Percentiles rank a stretch among this genome's conserved stretches.
These are phyloP conservation scores for Colletotrichum orbiculare DNA, from an alignment of 2,329 filamentous ascomycete genomes.

Conservation along the genomic window DNA sequence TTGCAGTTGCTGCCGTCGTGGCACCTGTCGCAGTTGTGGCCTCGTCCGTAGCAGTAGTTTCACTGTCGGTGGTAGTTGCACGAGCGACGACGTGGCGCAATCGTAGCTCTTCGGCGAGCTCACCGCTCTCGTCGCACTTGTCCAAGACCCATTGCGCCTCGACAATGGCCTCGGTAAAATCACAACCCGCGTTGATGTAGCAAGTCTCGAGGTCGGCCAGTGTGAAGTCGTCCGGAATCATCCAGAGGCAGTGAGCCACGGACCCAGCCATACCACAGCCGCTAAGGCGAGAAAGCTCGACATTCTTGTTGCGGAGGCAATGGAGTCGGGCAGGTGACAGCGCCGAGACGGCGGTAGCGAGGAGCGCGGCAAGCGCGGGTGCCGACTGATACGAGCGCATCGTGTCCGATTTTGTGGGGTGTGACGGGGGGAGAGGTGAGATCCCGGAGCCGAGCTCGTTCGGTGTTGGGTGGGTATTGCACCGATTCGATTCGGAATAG, in stretches of 20 bases:
- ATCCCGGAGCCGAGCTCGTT: slow-evolving; percentile 20
- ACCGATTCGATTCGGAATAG: slow-evolving; percentile 20
- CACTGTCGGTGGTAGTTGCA: slow-evolving; percentile 36
- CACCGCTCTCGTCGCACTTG: slow-evolving; percentile 43
- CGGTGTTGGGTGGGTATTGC: slow-evolving; percentile 9
- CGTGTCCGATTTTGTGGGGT: slow-evolving; percentile 31
- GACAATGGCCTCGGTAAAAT: slow-evolving; percentile 42
- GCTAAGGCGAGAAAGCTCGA: slow-evolving; percentile 52
- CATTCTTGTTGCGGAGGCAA: slow-evolving; percentile 54
- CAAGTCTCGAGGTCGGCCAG: slow-evolving; percentile 51
- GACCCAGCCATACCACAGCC: slow-evolving; percentile 56
- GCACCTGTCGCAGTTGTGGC: slow-evolving; percentile 32
- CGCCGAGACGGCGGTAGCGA: slow-evolving; percentile 46
- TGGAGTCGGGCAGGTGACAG: slow-evolving; percentile 44
- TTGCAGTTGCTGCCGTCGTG: not conserved
- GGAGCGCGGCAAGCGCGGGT: slow-evolving; percentile 29
- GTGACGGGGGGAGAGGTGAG: not conserved
- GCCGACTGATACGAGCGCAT: slow-evolving; percentile 30
- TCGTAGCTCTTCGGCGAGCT: slow-evolving; percentile 34
- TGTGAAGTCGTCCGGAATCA: slow-evolving; percentile 44
- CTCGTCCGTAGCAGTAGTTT: slow-evolving; percentile 38
- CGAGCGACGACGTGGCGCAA: slow-evolving; percentile 34
- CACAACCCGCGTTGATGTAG: slow-evolving; percentile 50
- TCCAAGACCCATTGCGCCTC: slow-evolving; percentile 45
- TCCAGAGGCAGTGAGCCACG: slow-evolving; percentile 55